Percentiles rank a stretch among this genome's conserved stretches.
phyloP scores from a whole-genome alignment of 805 yeast genomes.

The Wickerhamiella azyma region DNA sequence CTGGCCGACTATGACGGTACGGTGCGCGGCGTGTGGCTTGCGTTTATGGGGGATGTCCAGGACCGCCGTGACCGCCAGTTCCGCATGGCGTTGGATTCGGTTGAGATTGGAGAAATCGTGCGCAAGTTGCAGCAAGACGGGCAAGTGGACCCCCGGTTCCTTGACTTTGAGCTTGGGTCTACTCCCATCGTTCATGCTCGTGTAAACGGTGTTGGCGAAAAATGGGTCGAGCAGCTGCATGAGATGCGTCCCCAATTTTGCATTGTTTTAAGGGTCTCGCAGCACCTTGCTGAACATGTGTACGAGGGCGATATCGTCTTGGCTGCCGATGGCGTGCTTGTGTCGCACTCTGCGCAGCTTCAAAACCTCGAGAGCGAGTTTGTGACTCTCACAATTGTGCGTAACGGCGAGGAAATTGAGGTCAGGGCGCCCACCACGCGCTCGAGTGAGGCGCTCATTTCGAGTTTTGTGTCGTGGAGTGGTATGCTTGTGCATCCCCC shows the following conservation, averaged over 20 bases:
- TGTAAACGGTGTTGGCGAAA: conserved; percentile 74
- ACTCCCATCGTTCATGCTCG: conserved; percentile 62
- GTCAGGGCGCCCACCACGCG: conserved; percentile 52
- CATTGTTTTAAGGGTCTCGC: conserved; percentile 54
- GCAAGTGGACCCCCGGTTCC: conserved; percentile 36
- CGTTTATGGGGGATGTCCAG: conserved; percentile 60
- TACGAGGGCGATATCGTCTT: conserved; percentile 63
- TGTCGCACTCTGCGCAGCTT: conserved; percentile 55
- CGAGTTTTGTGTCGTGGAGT: conserved; percentile 63
- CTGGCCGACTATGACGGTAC: conserved; percentile 66
- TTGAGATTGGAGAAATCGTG: conserved; percentile 47
- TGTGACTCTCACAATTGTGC: conserved; percentile 49
- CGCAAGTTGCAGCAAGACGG: conserved; percentile 36
- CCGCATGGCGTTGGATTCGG: conserved; percentile 64
- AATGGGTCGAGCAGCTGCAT: conserved; percentile 64
- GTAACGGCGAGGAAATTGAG: conserved; percentile 52
- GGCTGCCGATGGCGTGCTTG: conserved; percentile 49
- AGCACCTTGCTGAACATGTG: conserved; percentile 23
- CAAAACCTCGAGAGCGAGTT: conserved; percentile 32
- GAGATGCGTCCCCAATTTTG: conserved; percentile 52
- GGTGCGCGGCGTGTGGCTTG: conserved; percentile 72
- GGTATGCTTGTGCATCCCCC: conserved; percentile 77
- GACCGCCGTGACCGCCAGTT: conserved; percentile 48
- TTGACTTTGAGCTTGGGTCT: conserved; percentile 68
- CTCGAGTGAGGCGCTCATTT: conserved; percentile 44